Percentiles rank a stretch among this genome's conserved stretches.
Conservation (phyloP, 352 stramenopile genomes). For the Phytophthora quininea region DNA sequence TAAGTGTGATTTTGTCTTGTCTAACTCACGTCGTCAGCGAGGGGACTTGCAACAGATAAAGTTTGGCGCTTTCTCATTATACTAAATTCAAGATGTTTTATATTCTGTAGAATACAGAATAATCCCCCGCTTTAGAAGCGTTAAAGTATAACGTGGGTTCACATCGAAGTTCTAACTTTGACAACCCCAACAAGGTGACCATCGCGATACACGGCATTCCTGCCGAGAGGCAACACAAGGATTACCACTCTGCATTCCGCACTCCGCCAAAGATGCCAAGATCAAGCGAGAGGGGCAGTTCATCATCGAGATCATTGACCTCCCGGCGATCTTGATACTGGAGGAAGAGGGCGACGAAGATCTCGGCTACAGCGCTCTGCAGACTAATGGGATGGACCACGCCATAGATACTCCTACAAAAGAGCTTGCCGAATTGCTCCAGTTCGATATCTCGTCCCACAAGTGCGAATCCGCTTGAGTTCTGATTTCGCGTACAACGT, state of each 20-base stretch:
- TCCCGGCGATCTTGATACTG: not conserved
- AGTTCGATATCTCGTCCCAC: not conserved
- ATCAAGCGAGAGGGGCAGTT: not conserved
- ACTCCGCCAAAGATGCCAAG: not conserved
- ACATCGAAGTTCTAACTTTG: too few species aligned
- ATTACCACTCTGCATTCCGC: not conserved
- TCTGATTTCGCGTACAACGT: not conserved
- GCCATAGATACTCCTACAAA: not conserved
- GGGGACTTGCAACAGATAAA: not conserved
- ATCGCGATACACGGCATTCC: too few species aligned
- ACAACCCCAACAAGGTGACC: too few species aligned
- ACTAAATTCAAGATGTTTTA: not conserved
- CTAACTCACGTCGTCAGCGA: not conserved
- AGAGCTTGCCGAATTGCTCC: not conserved
- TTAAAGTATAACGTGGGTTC: not conserved
- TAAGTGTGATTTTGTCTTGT: not conserved
- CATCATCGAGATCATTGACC: not conserved
- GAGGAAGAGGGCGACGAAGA: not conserved
- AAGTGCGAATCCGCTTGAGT: not conserved
- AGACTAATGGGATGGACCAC: not conserved
- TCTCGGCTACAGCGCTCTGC: not conserved
- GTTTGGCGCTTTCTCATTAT: not conserved
- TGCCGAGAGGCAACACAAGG: too few species aligned
- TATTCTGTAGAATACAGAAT: slow-evolving; percentile 4
- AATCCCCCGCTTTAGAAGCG: not conserved